These are phyloP conservation scores for Candida silvicultrix DNA, from an alignment of 805 yeast genomes.

Conservation along the genomic window DNA sequence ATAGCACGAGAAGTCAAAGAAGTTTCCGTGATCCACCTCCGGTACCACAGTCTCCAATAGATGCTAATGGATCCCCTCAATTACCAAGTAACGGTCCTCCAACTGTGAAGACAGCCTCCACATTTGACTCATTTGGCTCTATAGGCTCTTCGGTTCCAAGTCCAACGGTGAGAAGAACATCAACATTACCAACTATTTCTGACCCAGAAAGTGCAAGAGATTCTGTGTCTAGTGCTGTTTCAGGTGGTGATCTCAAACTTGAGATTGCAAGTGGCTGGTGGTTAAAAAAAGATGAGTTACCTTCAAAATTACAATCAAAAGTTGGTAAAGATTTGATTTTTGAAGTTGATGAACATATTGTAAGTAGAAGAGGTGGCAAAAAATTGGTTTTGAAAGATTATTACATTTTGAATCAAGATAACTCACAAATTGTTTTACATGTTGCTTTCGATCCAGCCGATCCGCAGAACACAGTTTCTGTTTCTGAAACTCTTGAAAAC, in stretches of 20 bases:
- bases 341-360: slow-evolving; percentile 57
- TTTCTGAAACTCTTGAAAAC: slow-evolving; percentile 28
- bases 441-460: slow-evolving; percentile 47
- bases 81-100: not conserved
- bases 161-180: not conserved
- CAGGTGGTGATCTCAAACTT: slow-evolving; percentile 25
- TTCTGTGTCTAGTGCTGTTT: slow-evolving; percentile 3
- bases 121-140: not conserved
- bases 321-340: slow-evolving; percentile 44
- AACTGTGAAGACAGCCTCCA: not conserved
- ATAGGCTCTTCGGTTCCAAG: not conserved
- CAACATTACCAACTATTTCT: not conserved
- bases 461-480: slow-evolving; percentile 42
- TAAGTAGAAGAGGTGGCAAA: slow-evolving; percentile 53
- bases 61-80: not conserved
- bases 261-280: slow-evolving; percentile 55
- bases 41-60: slow-evolving; percentile 3
- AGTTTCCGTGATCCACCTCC: slow-evolving; percentile 8
- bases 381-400: slow-evolving; percentile 48
- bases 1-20: not conserved
- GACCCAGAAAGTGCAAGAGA: not conserved
- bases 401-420: slow-evolving; percentile 67
- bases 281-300: slow-evolving; percentile 46
- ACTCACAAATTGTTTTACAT: slow-evolving; percentile 58
- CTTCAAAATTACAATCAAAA: slow-evolving; percentile 39